Evolutionary conservation across 108 stramenopile species (phyloP).

Genomic region (Nitzschia sp.): DNA sequence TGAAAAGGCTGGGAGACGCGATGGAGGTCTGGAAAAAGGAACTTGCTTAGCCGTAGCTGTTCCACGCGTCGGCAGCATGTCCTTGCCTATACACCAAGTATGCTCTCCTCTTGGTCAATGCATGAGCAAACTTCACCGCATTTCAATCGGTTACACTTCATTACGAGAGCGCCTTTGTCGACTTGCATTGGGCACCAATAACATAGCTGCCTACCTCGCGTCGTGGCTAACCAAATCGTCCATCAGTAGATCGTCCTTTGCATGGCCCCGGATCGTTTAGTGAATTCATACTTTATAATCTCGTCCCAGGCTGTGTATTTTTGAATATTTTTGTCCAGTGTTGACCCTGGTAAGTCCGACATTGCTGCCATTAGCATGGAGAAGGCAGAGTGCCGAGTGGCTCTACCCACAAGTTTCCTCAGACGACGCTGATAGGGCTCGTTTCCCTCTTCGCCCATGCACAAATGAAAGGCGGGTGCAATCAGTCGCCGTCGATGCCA

Average conservation of each 20-base stretch:
- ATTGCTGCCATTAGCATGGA: slow-evolving; percentile 25
- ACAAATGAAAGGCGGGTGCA: slow-evolving; percentile 37
- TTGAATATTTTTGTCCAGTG: slow-evolving; percentile 21
- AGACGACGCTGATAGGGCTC: slow-evolving; percentile 43
- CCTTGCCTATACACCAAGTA: too few relatives aligned
- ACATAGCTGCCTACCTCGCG: background rate
- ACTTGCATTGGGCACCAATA: background rate
- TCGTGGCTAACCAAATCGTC: too few relatives aligned
- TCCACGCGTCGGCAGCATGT: too few relatives aligned
- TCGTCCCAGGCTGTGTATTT: slow-evolving; percentile 19
- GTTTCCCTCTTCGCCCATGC: slow-evolving; percentile 44
- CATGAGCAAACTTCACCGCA: too few relatives aligned
- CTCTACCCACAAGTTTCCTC: slow-evolving; percentile 20
- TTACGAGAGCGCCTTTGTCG: too few relatives aligned
- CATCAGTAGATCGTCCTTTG: slow-evolving; percentile 37
- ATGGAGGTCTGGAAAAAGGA: slow-evolving; percentile 61
- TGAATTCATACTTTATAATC: slow-evolving; percentile 4
- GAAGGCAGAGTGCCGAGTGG: slow-evolving; percentile 5
- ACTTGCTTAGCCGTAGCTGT: too few relatives aligned
- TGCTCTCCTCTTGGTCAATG: too few relatives aligned
- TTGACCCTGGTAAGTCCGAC: slow-evolving; percentile 16
- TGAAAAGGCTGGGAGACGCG: slow-evolving; percentile 64
- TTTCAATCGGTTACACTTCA: too few relatives aligned
- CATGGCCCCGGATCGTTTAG: slow-evolving; percentile 35
- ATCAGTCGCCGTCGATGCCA: slow-evolving; percentile 29